Evolutionary conservation across 768 basidiomycete species (phyloP).

Genomic region (Phylloporus scabripes): DNA sequence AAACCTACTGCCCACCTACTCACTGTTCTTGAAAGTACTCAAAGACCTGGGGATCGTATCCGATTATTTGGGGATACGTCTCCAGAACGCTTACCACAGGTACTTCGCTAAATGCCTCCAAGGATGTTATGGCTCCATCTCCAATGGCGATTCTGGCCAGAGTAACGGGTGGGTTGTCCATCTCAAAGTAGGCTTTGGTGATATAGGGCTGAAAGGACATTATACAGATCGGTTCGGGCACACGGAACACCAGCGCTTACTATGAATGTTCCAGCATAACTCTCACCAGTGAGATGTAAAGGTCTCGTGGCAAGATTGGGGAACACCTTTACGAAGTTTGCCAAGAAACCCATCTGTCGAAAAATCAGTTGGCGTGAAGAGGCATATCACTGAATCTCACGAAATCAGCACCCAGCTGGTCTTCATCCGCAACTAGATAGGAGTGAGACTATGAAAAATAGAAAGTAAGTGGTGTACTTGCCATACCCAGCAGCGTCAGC

Average conservation of each 20-base stretch:
- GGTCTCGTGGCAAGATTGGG: constrained; percentile 65
- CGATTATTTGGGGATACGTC: constrained; percentile 73
- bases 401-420: constrained; percentile 55
- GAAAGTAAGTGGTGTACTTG: constrained; percentile 22
- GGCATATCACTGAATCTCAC: constrained; percentile 26
- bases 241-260: constrained; percentile 31
- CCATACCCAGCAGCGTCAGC: constrained; percentile 59
- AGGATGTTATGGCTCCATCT: constrained; percentile 53
- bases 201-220: constrained; percentile 57
- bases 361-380: neutral
- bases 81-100: constrained; percentile 60
- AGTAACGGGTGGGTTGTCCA: constrained; percentile 59
- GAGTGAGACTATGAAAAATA: neutral
- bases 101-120: constrained; percentile 44
- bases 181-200: constrained; percentile 61
- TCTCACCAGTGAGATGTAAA: constrained; percentile 65
- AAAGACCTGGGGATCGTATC: constrained; percentile 60
- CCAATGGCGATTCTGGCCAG: constrained; percentile 68
- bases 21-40: constrained; percentile 67
- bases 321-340: constrained; percentile 70
- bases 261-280: constrained; percentile 71
- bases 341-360: constrained; percentile 61
- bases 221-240: neutral
- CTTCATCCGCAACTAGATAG: constrained; percentile 49
- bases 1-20: constrained; percentile 21